A percentile compares a stretch with the other conserved stretches of the same genome.
phyloP scores from a whole-genome alignment of 805 yeast genomes.

The Grigorovia humatica region DNA sequence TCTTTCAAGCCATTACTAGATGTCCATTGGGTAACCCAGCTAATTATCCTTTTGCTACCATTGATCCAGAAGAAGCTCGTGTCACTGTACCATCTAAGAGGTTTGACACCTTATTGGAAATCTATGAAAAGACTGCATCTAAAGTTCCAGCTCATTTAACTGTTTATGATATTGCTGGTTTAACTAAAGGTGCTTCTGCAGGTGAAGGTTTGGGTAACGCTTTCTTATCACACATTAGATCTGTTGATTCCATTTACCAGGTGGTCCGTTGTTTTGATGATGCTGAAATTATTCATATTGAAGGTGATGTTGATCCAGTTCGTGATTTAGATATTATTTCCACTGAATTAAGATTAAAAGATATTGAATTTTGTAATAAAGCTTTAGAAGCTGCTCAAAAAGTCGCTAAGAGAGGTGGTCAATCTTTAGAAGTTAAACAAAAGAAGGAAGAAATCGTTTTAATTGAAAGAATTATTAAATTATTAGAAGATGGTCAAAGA shows the following conservation, averaged over 20 bases:
- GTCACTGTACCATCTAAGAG: constrained; percentile 88
- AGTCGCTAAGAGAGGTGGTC: constrained; percentile 80
- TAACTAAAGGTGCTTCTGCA: constrained; percentile 90
- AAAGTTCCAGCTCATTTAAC: constrained; percentile 89
- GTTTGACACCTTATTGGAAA: constrained; percentile 61
- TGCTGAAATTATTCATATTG: constrained; percentile 94
- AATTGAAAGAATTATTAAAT: constrained; percentile 60
- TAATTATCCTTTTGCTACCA: constrained; percentile 75
- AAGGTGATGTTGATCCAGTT: constrained; percentile 91
- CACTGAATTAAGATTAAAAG: constrained; percentile 90
- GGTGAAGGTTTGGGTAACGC: constrained; percentile 99
- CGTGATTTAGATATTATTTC: constrained; percentile 88
- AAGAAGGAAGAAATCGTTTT: constrained; percentile 77
- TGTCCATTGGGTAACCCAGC: constrained; percentile 64
- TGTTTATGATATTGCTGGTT: constrained; percentile 94
- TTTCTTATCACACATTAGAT: constrained; percentile 90
- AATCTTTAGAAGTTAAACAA: constrained; percentile 77
- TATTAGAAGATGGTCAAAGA: constrained; percentile 77
- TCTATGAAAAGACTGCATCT: constrained; percentile 73
- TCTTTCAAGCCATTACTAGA: constrained; percentile 71
- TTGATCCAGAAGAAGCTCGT: constrained; percentile 96
- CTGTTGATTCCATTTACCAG: constrained; percentile 96
- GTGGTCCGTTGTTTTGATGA: constrained; percentile 97
- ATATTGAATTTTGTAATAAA: constrained; percentile 87
- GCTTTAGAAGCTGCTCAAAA: constrained; percentile 68